Base-by-base conservation (phyloP, 2,329 filamentous ascomycete species). In the Orbilia oligospora region DNA sequence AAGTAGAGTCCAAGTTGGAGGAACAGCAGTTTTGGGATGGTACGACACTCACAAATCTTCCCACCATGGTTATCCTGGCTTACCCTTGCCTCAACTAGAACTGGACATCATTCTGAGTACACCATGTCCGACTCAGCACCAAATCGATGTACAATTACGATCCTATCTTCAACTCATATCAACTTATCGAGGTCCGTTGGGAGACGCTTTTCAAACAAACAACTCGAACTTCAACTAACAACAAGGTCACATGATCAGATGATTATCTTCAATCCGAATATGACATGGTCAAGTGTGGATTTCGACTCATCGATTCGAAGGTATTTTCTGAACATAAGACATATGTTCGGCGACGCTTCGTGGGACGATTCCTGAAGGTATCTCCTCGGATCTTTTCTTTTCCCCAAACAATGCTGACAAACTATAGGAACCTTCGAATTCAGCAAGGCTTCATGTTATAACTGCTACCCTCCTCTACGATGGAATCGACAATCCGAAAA, bases 291-390 rank as follows among this genome's bases (percentile, higher is more conserved):
- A 89, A 88, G 82, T 98, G 94, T 86, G 91, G 92, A 76, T 92
- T 93, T 84, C 90, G 90, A 84, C 88, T 99, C 44, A 87, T 97
- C 73, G 87, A 91, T 66, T 94, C 94, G 83, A 86, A 86, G 18
- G 87, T 98, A 53, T 99, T 97, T 84, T 85, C 86, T 27, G 85
- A 87, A 14, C 91, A 97, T 84, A 89, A 90, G 81, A 91, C 93
- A 72, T 98, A 99, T 85, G 92, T 98, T 80, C 92, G 95, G 80
- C 92, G 90, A 53, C 96, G 98, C 86, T 93, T 99, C 82, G 90
- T 98, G 81, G 94, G 97, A 85, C 94, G 93, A 84, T 87, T 99
- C 66, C 86, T 97, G 81, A 88, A 97, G 88, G 96, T 98, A 93
- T 36, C 12, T 22, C 30, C 9, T 18, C 41, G 16, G 30, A 6